Evolutionary conservation across 2,329 filamentous ascomycete species (phyloP), one percentile per base, ranked within the genome.

Genomic region (Hymenotorrendiella dingleyae): DNA sequence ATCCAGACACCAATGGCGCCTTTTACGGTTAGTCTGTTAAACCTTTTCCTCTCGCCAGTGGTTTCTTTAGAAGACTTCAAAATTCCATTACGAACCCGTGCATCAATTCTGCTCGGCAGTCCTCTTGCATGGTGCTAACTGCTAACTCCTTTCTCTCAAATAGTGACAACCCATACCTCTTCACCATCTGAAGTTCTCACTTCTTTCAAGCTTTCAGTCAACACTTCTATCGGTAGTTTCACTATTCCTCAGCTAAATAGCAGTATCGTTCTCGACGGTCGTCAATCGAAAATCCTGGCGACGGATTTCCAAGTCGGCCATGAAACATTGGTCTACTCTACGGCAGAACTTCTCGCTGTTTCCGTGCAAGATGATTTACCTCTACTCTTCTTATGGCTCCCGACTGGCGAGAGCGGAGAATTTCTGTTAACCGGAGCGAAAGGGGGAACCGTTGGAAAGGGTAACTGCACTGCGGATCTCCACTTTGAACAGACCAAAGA

Each of bases 231-330:
- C 12, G 78, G 78, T 1, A 59, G 66, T 4, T 47, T 80, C 7
- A 73, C 68, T 0, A 66, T 82, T 11, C 77, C 78, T 1, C 70
- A 71, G 43, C 64, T 70, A 34, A 67, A 64, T 2, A 65, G 64
- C 0, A 55, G 59, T 0, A 70, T 80, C 33, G 64, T 70, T 5
- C 66, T 83, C 29, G 71, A 80, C 42, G 79, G 79, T 1, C 73
- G 79, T 27, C 73, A 80, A 42, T 72, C 76, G 6, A 81, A 82
- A 64, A 74, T 82, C 12, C 58, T 81, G 3, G 73, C 77, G 0
- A 77, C 76, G 0, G 78, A 82, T 50, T 82, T 80, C 43, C 57
- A 49, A 1, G 70, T 80, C 28, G 78, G 76, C 1, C 57, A 62
- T 6, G 64, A 74, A 46, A 70, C 60, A 0, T 56, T 78, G 0